phyloP scores from a whole-genome alignment of 441 rosid species.

The Corymbia citriodora region DNA sequence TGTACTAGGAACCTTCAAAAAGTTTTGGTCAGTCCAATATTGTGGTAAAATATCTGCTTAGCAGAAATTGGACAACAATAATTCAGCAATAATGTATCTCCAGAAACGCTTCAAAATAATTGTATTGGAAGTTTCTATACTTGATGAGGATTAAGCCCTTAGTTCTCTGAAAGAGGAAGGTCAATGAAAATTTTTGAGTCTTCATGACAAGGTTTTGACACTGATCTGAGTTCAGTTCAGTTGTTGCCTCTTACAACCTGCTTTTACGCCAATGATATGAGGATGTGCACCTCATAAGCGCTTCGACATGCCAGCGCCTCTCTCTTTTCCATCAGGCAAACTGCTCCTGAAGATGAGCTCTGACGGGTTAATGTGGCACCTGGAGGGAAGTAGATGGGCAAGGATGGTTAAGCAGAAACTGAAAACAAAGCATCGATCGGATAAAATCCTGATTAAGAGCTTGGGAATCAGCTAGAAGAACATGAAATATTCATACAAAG shows the following conservation, averaged over 20 bases:
- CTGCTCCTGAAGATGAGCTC: background rate
- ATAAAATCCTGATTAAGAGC: background rate
- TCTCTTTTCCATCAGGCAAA: background rate
- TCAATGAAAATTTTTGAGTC: background rate
- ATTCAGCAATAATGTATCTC: background rate
- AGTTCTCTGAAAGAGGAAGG: background rate
- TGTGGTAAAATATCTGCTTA: background rate
- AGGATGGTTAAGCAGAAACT: background rate
- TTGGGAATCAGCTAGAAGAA: background rate
- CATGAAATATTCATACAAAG: background rate
- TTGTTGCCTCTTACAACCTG: background rate
- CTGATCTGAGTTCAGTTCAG: background rate
- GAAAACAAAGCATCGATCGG: background rate
- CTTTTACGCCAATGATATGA: background rate
- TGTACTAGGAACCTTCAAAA: background rate
- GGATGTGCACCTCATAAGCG: background rate
- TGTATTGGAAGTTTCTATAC: background rate
- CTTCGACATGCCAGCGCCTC: background rate
- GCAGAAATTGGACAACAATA: background rate
- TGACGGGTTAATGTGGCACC: slow-evolving; percentile 49
- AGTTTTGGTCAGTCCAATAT: background rate
- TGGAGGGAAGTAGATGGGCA: slow-evolving; percentile 22
- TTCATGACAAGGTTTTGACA: background rate
- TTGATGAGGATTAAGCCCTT: background rate
- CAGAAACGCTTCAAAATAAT: background rate